These are phyloP conservation scores for Triticum turgidum DNA, from an alignment of 176 grass and related monocot genomes.

Conservation along the genomic window DNA sequence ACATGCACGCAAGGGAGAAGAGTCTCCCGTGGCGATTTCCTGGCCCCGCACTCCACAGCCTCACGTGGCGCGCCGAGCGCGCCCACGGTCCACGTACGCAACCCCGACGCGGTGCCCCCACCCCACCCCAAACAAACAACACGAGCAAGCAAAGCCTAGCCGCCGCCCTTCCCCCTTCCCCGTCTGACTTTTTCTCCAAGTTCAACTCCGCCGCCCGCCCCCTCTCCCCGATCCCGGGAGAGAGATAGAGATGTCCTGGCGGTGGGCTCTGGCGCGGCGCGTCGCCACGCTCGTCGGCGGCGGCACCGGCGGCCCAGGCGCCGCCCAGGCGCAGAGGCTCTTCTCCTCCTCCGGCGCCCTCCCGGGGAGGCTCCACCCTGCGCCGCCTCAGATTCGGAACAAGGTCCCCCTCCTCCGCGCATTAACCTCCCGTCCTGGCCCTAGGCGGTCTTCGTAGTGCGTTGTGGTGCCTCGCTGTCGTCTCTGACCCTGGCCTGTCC, in stretches of 20 bases:
- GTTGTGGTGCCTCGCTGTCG: not conserved
- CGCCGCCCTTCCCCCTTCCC: not conserved
- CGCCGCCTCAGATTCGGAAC: slow-evolving; percentile 35
- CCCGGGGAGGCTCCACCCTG: not conserved
- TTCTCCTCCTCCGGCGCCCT: slow-evolving; percentile 19
- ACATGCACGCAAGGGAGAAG: no score
- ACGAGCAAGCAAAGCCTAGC: not conserved
- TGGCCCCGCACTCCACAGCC: not conserved
- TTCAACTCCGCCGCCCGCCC: not conserved
- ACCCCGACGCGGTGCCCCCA: not conserved
- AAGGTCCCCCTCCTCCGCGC: slow-evolving; percentile 27
- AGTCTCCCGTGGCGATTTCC: not conserved
- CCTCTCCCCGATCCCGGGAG: slow-evolving; percentile 33
- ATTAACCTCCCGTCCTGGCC: not conserved
- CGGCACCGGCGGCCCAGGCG: not conserved
- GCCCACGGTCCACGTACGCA: not conserved
- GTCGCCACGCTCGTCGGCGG: slow-evolving; percentile 8
- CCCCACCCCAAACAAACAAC: not conserved
- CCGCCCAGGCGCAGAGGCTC: slow-evolving; percentile 25
- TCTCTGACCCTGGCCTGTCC: no score
- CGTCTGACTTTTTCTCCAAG: slow-evolving; percentile 50
- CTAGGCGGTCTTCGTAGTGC: not conserved
- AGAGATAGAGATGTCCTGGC: slow-evolving; percentile 25
- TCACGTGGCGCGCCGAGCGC: slow-evolving; percentile 17
- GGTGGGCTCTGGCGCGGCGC: slow-evolving; percentile 46